A percentile compares a stretch with the other conserved stretches of the same genome.
Evolutionary conservation across 306 rosid species (phyloP).

Genomic region (Calophaca sinica): DNA sequence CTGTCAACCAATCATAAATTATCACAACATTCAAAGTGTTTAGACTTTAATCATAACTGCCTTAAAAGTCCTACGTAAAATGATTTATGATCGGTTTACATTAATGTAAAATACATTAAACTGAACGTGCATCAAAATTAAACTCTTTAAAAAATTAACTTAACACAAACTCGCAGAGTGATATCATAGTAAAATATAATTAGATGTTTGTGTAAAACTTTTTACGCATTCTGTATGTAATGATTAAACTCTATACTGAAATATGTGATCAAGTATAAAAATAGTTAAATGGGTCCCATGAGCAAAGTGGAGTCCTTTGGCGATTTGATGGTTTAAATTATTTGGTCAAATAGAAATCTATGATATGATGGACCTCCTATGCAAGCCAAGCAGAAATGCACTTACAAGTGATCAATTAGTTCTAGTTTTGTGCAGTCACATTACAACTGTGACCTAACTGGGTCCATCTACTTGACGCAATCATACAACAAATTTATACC

Average conservation of each 20-base stretch:
- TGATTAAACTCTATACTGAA: not conserved
- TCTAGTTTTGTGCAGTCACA: conserved; percentile 48
- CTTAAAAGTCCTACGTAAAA: too few species aligned
- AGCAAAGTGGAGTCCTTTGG: not conserved
- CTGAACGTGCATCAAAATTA: too few species aligned
- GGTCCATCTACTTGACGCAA: conserved; percentile 48
- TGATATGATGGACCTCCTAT: not conserved
- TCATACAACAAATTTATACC: conserved; percentile 43
- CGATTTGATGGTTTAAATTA: conserved; percentile 42
- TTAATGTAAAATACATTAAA: too few species aligned
- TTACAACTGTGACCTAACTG: conserved; percentile 50
- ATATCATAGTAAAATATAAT: too few species aligned
- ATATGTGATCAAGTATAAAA: not conserved
- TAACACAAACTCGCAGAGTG: too few species aligned
- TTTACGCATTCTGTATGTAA: too few species aligned
- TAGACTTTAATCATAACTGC: too few species aligned
- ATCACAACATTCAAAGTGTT: too few species aligned
- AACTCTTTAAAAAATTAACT: too few species aligned
- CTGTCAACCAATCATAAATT: too few species aligned
- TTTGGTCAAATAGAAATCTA: conserved; percentile 35
- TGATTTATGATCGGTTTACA: too few species aligned
- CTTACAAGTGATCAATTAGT: conserved; percentile 39
- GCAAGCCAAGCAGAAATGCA: conserved; percentile 41
- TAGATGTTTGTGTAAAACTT: too few species aligned
- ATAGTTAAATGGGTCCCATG: conserved; percentile 24